These are phyloP conservation scores for Nothophoma quercina DNA, from an alignment of 2,329 filamentous ascomycete species.

Conservation along the genomic window DNA sequence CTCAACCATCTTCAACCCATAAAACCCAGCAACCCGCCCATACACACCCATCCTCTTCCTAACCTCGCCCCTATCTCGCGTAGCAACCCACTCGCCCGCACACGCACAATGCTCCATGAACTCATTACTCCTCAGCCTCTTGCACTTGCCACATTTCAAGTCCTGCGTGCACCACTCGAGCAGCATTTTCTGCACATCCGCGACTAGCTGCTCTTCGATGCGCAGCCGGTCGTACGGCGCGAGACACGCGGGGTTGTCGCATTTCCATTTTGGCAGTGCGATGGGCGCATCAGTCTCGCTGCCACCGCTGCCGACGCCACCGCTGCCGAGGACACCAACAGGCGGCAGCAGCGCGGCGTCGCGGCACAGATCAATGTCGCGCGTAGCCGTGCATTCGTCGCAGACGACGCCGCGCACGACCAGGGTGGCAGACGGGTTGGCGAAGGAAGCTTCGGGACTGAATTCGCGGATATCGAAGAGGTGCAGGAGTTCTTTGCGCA, in stretches of 20 bases:
- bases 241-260: constrained; percentile 69
- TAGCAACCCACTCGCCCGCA: constrained; percentile 82
- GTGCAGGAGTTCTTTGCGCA: constrained; percentile 86
- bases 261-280: constrained; percentile 75
- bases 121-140: constrained; percentile 77
- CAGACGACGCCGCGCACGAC: constrained; percentile 80
- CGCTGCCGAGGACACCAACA: constrained; percentile 42
- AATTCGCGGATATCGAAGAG: constrained; percentile 97
- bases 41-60: constrained; percentile 72
- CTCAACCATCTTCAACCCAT: constrained; percentile 81
- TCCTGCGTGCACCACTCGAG: constrained; percentile 90
- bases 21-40: constrained; percentile 77
- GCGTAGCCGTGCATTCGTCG: constrained; percentile 85
- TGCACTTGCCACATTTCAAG: constrained; percentile 79
- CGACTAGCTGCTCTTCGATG: constrained; percentile 84
- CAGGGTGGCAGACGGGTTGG: constrained; percentile 81
- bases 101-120: constrained; percentile 98
- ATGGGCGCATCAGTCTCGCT: constrained; percentile 26
- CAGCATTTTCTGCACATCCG: constrained; percentile 75
- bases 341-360: constrained; percentile 80
- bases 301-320: constrained; percentile 31
- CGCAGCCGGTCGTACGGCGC: constrained; percentile 77
- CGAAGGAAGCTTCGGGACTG: constrained; percentile 83
- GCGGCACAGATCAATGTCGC: constrained; percentile 90
- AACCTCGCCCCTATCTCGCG: constrained; percentile 72